Percentiles rank a stretch among this genome's conserved stretches.
Evolutionary conservation across 1,139 yeast species (phyloP).

Genomic region (Sugiyamaella pinicola): DNA sequence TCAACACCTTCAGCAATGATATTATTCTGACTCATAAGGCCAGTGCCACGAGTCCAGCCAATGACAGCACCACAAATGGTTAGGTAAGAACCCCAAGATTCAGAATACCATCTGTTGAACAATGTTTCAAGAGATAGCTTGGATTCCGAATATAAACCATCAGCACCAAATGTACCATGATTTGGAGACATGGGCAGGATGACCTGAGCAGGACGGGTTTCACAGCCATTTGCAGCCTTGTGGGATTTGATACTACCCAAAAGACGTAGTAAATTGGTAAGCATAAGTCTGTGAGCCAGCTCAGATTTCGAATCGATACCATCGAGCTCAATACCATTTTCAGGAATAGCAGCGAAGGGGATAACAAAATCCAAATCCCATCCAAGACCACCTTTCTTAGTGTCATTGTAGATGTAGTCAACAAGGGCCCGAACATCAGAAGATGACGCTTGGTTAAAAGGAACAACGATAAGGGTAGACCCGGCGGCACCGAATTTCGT

Average conservation of each 20-base stretch:
- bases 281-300: constrained; percentile 97
- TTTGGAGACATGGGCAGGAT: constrained; percentile 95
- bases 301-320: constrained; percentile 93
- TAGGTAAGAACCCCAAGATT: constrained; percentile 92
- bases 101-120: constrained; percentile 98
- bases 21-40: constrained; percentile 96
- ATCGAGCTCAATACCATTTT: constrained; percentile 94
- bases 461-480: constrained; percentile 89
- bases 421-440: constrained; percentile 88
- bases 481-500: constrained; percentile 92
- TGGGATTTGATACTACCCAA: constrained; percentile 87
- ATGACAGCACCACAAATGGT: constrained; percentile 97
- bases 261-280: constrained; percentile 89
- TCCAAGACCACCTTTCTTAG: constrained; percentile 86
- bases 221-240: constrained; percentile 71
- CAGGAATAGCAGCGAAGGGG: constrained; percentile 99
- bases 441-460: constrained; percentile 96
- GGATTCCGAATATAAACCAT: constrained; percentile 97
- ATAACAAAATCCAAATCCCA: constrained; percentile 97
- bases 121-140: constrained; percentile 92
- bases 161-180: constrained; percentile 98
- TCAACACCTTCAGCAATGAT: constrained; percentile 98
- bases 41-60: constrained; percentile 99
- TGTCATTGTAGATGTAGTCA: constrained; percentile 79
- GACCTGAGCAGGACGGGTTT: constrained; percentile 98